Evolutionary conservation across 2,329 filamentous ascomycete genomes (phyloP), one percentile per base, ranked within the genome.

Genomic region (Pestalotiopsis sp.): DNA sequence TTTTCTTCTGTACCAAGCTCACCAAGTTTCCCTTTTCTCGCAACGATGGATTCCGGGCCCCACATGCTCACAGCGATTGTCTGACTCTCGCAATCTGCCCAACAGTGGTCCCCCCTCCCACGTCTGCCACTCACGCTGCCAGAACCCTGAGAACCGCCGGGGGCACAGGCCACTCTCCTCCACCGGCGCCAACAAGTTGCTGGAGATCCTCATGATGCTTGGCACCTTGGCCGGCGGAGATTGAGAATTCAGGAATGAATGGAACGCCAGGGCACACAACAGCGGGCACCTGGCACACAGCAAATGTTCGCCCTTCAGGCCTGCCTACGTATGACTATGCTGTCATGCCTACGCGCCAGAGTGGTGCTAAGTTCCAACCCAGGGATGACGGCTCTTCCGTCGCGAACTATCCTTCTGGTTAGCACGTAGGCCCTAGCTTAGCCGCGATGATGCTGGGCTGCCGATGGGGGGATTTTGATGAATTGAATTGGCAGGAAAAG

Each of bases 181-280:
- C 38, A 25, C 61, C 38, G 20, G 38, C 38, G 39, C 61, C 61
- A 45, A 39, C 39, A 64, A 64, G 39, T 64, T 45, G 31, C 60
- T 63, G 67, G 56, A 49, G 68, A 66, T 69, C 68, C 45, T 63
- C 31, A 36, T 36, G 45, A 66, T 65, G n/a, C 68, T 62, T 69
- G 41, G 63, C 58, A 66, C 57, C 58, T 41, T 59, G 25, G 59
- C n/a, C 59, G 12, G 9, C 59, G 27, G 56, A 67, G 49, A 61
- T 69, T 66, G 64, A 69, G 25, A 36, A 7, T 36, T 66, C 62
- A 69, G 45, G 45, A 36, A 52, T 52, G 45, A 36, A 36, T 36
- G 6, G 31, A 17, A 56, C 6, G 49, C 20, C 57, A 59, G 27
- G 57, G 57, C 27, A n/a, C 12, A 59, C 57, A 20, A 11, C 57